Conservation (phyloP, 169 alveolate genomes). For the Plasmodium sp. region DNA sequence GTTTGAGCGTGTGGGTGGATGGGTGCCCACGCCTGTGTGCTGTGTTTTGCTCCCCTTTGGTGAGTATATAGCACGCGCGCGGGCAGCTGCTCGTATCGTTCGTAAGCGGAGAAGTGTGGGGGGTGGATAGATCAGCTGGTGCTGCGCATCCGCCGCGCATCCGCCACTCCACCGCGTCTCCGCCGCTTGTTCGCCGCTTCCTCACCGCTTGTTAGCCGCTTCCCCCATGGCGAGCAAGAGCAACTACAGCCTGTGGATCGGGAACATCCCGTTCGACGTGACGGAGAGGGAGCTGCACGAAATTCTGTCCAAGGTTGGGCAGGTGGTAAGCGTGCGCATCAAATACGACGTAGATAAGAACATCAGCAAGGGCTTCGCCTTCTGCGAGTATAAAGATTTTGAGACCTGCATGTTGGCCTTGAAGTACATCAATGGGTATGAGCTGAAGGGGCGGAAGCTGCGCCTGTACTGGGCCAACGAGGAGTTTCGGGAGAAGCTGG, state of each 20-base stretch:
- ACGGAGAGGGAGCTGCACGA: constrained; percentile 81
- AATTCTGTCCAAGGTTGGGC: constrained; percentile 77
- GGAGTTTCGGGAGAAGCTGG: constrained; percentile 72
- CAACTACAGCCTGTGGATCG: constrained; percentile 72
- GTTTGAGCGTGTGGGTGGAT: not conserved
- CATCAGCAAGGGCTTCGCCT: constrained; percentile 81
- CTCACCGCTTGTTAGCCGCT: not conserved
- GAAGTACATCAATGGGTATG: constrained; percentile 78
- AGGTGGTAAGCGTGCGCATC: constrained; percentile 75
- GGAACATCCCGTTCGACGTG: constrained; percentile 81
- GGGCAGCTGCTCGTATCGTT: not conserved
- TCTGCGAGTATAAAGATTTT: constrained; percentile 80
- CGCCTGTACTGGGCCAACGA: constrained; percentile 80
- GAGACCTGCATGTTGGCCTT: constrained; percentile 81
- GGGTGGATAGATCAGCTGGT: not conserved
- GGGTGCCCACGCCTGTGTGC: not conserved
- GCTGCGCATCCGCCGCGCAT: not conserved
- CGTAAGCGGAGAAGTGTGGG: not conserved
- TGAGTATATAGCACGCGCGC: not conserved
- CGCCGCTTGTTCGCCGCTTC: not conserved
- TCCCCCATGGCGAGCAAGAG: constrained; percentile 12
- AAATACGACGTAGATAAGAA: constrained; percentile 80
- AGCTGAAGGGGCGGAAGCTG: constrained; percentile 77
- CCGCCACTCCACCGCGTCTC: not conserved
- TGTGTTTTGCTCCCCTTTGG: not conserved